phyloP scores from a whole-genome alignment of 129 eudicot genomes.

The sunflower (Helianthus annuus) region DNA sequence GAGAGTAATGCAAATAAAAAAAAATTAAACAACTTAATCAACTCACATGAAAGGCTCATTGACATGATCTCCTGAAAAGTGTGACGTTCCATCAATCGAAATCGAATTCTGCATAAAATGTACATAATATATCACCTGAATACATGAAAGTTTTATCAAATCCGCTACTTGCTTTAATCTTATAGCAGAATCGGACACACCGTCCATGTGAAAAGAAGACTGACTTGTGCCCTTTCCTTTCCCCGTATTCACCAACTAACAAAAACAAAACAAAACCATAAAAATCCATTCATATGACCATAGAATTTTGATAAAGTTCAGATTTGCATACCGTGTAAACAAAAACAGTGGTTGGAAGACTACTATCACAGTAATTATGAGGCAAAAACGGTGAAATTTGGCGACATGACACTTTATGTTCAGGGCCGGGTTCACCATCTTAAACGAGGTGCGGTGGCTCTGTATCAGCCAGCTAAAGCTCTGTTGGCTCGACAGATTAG shows the following conservation, averaged over 20 bases:
- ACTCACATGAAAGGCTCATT: too few relatives aligned
- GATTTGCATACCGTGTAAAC: slow-evolving; percentile 75
- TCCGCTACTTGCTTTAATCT: background rate
- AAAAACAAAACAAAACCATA: too few relatives aligned
- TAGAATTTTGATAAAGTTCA: background rate
- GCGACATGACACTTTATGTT: slow-evolving; percentile 86
- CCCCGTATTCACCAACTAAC: slow-evolving; percentile 26
- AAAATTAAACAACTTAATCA: too few relatives aligned
- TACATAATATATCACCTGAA: background rate
- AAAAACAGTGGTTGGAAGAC: slow-evolving; percentile 93
- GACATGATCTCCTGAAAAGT: too few relatives aligned
- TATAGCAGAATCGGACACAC: slow-evolving; percentile 44
- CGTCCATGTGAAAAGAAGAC: slow-evolving; percentile 97
- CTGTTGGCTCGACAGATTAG: too few relatives aligned
- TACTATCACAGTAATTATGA: slow-evolving; percentile 89
- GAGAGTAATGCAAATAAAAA: too few relatives aligned
- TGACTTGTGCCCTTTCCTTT: slow-evolving; percentile 95
- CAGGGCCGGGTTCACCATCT: slow-evolving; percentile 99
- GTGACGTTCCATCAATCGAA: too few relatives aligned
- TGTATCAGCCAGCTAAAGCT: too few relatives aligned
- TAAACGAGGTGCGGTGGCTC: too few relatives aligned
- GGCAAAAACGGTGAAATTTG: slow-evolving; percentile 98
- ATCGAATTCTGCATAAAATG: slow-evolving; percentile 65
- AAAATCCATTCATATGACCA: slow-evolving; percentile 1
- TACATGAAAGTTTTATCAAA: background rate